Base-by-base conservation (phyloP, 257 asterid species). In the Leptodermis oblonga region DNA sequence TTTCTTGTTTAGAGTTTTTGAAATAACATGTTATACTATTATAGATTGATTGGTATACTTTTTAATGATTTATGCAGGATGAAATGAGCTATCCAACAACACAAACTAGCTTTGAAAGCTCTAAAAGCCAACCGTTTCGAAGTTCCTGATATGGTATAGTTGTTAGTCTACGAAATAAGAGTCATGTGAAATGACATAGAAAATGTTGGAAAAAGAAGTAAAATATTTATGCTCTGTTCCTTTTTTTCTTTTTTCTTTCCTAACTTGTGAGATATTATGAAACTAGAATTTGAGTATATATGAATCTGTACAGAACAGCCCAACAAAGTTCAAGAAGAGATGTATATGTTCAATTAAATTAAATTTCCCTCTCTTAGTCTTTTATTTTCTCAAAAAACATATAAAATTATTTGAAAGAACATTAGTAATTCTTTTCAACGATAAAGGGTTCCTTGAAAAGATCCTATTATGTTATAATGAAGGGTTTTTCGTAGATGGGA, bases 21-120 rank as follows among this genome's bases (percentile, higher is more conserved):
- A n/a, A n/a, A n/a, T n/a, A n/a, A n/a, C n/a, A 22, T 59, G 26
- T 30, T 20, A 18, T 41, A 12, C n/a, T 7, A 12, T 30, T 18
- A 30, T 49, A 5, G 20, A 70, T 36, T 2, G 30, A 33, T 46
- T 64, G 23, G 58, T 30, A 22, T 34, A 25, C 52, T 46, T 28
- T 59, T 30, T 48, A 25, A 52, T 52, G 65, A 46, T 20, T 70
- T 70, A 42, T 74, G 77, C 91, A 86, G 96, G 95, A 87, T 4
- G 94, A 87, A 52, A 45, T 84, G 76, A 83, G 88, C 70, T 84
- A 41, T 70, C 81, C 88, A 48, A 77, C 88, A 1, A 31, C 82
- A 11, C 86, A 72, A 33, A 82, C 88, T 31, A 86, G 91, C 75
- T 74, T 63, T 54, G 93, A 82, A 69, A 80, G 94, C 82, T 74